phyloP scores from a whole-genome alignment of 345 rosid genomes.

The Moricandia moricandioides region DNA sequence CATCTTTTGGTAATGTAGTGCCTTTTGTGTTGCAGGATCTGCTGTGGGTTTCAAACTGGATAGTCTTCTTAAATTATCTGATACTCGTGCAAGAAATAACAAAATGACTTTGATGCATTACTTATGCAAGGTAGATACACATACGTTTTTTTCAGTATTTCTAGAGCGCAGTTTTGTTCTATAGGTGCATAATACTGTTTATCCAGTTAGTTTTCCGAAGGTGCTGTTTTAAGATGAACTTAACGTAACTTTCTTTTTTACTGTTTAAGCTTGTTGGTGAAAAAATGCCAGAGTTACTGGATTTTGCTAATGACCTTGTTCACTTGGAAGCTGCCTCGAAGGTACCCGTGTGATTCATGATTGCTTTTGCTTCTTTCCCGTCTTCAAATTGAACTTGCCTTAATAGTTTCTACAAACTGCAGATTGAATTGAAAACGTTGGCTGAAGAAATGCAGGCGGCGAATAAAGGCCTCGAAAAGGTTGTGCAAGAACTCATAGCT shows the following conservation, averaged over 20 bases:
- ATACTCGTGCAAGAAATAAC: conserved; percentile 93
- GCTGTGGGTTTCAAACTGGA: conserved; percentile 98
- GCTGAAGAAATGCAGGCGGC: conserved; percentile 99
- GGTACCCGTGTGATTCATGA: conserved; percentile 46
- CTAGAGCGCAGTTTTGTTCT: too few species aligned
- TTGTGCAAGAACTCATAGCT: conserved; percentile 78
- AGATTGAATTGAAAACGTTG: conserved; percentile 92
- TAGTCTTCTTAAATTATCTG: conserved; percentile 94
- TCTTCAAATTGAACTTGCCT: background rate
- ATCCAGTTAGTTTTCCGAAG: background rate
- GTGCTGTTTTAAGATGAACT: conserved; percentile 13
- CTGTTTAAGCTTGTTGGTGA: conserved; percentile 78
- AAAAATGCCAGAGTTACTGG: conserved; percentile 89
- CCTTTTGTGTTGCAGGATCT: conserved; percentile 56
- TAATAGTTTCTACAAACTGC: conserved; percentile 17
- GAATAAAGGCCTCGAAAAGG: conserved; percentile 92
- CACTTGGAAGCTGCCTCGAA: conserved; percentile 96
- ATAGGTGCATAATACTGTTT: background rate
- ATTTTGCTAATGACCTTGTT: conserved; percentile 81
- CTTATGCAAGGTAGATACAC: conserved; percentile 77
- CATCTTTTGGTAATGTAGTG: conserved; percentile 20
- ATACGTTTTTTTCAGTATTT: background rate
- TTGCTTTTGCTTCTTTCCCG: background rate
- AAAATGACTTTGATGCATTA: conserved; percentile 97
- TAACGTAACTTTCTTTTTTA: conserved; percentile 10